Base-by-base conservation (phyloP, 2,329 filamentous ascomycete genomes). In the Dactylella cylindrospora region DNA sequence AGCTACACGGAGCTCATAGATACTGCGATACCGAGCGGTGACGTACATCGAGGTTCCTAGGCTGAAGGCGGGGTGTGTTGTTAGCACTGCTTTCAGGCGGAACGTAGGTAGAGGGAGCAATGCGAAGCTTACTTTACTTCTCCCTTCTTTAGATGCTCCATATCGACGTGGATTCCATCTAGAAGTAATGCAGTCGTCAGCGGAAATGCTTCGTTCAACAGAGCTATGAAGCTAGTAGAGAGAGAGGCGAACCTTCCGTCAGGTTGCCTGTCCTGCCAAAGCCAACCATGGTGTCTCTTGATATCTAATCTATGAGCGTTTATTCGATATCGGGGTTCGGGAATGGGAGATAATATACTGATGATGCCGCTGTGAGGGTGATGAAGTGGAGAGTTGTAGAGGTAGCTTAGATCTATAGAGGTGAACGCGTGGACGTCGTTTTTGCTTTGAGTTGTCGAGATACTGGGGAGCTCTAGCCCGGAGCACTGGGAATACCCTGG, bases 121-220 rank as follows among this genome's bases (percentile, higher is more conserved):
- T 23, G 5, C 17, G 26, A 40, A 65, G 78, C 89, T 77, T 78
- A 96, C 90, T 98, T 98, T 74, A 98, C 91, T 79, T 98, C 93
- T 65, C 93, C 93, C 76, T 90, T 93, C 84, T 98, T 98, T 75
- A 98, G 78, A 72, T 93, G 86, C 72, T 97, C 88, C 93, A 98
- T 98, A 73, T 98, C 93, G 70, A 98, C 80, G 75, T 98, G 93
- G 74, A 98, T 97, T 74, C 93, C 93, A 90, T 98, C 93, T 97
- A 71, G 12, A 40, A 28, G 28, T 23, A 20, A 6, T 31, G 22
- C 6, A 25, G 25, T 22, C n/a, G 36, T 61, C 49, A 61, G 55
- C 32, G 13, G 5, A 26, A 26, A n/a, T 38, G 44, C 47, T 17
- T 29, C 13, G 49, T 51, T 20, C 38, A 65, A 28, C 19, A 29